These are phyloP conservation scores for Eucalyptus sp. DNA, from an alignment of 345 rosid species.

Conservation along the genomic window DNA sequence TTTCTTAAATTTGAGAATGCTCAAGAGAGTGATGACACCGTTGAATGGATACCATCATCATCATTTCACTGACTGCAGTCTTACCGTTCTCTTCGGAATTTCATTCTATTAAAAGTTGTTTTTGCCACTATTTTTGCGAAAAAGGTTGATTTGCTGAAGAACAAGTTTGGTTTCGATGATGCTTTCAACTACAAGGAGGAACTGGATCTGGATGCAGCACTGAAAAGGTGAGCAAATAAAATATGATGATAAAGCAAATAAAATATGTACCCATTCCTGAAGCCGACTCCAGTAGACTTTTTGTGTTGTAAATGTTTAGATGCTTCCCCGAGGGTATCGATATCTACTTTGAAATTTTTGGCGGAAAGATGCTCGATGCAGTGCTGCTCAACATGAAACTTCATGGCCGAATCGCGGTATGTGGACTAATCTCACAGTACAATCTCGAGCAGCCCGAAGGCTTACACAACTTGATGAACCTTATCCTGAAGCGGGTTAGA, in stretches of 20 bases:
- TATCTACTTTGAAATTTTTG: conserved; percentile 21
- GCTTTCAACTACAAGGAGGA: conserved; percentile 58
- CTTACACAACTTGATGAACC: background rate
- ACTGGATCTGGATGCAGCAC: conserved; percentile 12
- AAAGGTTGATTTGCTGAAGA: conserved; percentile 35
- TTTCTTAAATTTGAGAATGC: background rate
- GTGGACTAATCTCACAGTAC: conserved; percentile 19
- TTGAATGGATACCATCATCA: background rate
- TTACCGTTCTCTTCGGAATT: background rate
- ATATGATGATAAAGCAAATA: background rate
- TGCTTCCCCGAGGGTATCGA: conserved; percentile 21
- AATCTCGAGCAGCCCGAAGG: conserved; percentile 1
- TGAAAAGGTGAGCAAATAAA: conserved; percentile 25
- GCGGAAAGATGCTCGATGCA: conserved; percentile 19
- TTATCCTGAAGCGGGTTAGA: background rate
- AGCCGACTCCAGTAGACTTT: background rate
- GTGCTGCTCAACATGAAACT: conserved; percentile 11
- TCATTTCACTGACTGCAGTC: background rate
- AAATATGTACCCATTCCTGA: background rate
- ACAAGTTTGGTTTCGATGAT: conserved; percentile 34
- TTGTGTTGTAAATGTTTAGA: background rate
- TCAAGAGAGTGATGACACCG: background rate
- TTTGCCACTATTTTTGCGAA: background rate
- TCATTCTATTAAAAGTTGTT: background rate
- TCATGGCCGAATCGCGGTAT: background rate